Evolutionary conservation across 257 asterid genomes (phyloP), one percentile per base, ranked within the genome.

Genomic region (Solanum infundibuliforme): DNA sequence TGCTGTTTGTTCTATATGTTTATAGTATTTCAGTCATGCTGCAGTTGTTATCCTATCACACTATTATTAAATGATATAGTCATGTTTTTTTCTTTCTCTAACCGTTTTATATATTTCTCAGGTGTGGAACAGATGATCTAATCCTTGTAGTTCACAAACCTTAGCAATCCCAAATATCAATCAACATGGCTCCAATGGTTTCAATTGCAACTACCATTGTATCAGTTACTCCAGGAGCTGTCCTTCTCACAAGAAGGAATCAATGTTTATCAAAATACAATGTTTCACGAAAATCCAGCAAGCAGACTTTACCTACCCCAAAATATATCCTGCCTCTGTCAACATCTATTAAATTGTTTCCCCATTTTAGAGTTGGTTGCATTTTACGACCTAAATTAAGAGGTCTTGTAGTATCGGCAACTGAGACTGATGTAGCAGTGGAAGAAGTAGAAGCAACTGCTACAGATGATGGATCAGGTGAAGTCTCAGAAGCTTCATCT

Each of bases 381-480:
- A 88, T 84, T 87, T 87, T 90, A 29, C 92, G 73, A 55, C 90
- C 94, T 89, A 93, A 90, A 89, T 90, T 86, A 73, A 91, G 89
- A 89, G 83, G 91, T 52, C 86, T 71, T 32, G n/a, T 85, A 83
- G 92, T 89, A 62, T 90, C 93, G 25, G 95, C 98, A 62, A 84
- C 96, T 41, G 95, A 95, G 71, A 90, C 97, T 60, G 98, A 94
- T 88, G 95, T 95, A 89, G 97, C 98, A 11, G 91, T 95, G 81
- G 98, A 92, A 93, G 98, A 93, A 92, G 88, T 92, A 31, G 94
- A 92, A 77, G 60, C 87, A 43, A 83, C 96, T 69, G 48, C 90
- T 41, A 89, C 90, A 20, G 92, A 91, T 87, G 83, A 77, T 46
- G 88, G 71, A 52, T 52, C 77, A 65, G 85, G 32, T 89, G 95